Base-by-base conservation (phyloP, 2,329 filamentous ascomycete species). In the Cylindrodendrum hubeiense region DNA sequence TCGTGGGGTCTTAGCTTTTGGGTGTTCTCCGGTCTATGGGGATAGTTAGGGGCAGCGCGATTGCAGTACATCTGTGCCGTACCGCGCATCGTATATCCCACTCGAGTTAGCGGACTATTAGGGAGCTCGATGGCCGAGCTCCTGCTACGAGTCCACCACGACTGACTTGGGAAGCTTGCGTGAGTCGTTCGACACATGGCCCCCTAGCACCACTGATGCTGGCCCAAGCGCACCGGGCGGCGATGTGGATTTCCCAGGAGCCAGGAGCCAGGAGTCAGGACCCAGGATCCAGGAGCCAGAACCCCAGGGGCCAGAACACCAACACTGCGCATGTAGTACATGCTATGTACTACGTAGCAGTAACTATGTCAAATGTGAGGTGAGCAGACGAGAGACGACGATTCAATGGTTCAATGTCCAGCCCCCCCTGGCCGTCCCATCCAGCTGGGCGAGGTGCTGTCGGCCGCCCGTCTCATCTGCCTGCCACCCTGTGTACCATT, bases 171-270 rank as follows among this genome's bases (percentile, higher is more conserved):
- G 46, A 46, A 49, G 51, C 49, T 49, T 33, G 51, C 50, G 26
- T 58, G 53, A 51, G 50, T 68, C 63, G 57, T 47, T 44, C 50
- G 59, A 53, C 50, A 30, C 46, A 69, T 34, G 55, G 59, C 52
- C 58, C 61, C 59, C 56, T 50, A 24, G 53, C 41, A 47, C 22
- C n/a, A n/a, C 13, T 41, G 28, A 46, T 34, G 41, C 17, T 39
- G 37, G 8, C 37, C 37, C 37, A n/a, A 39, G 37, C 37, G 37
- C 17, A 30, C 28, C 28, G 26, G 24, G 57, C 37, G 37, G 49
- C 37, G 33, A 50, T 8, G 54, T 33, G 44, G 39, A 22, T 49
- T 55, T 34, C 33, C 33, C 24, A 28, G 43, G 26, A 57, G 19
- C 60, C 46, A 57, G 46, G 43, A 30, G 24, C 26, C 26, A 30